Base-by-base conservation (phyloP, 176 grass and related monocot genomes). In the Triticum timopheevii region DNA sequence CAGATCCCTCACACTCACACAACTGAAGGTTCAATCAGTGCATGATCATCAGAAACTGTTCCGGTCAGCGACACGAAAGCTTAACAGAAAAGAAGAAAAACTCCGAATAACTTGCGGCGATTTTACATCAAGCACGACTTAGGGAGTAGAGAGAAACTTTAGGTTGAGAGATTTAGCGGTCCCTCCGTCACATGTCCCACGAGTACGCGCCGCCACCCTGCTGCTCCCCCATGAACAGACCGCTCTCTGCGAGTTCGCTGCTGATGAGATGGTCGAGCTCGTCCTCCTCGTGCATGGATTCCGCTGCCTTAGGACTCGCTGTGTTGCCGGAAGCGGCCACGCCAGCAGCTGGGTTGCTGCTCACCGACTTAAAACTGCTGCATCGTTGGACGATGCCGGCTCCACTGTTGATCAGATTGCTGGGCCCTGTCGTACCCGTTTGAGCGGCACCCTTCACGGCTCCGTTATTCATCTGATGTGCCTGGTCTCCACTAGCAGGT, bases 281-380 rank as follows among this genome's bases (percentile, higher is more conserved):
- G 28, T 96, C 92, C 66, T 96, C 44, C 69, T 94, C 92, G 23
- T 80, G 71, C 61, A 96, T 45, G 50, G 93, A 76, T 4, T 93
- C 96, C 10, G 79, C 96, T 8, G 71, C 34, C 78, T 87, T 98
- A 11, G 87, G 85, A 39, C 68, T 64, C 22, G 7, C 23, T 7
- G 36, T 38, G 71, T 88, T 92, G 61, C 70, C 88, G 7, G 74
- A 80, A 79, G 61, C 78, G 27, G 82, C 86, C 50, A 6, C 5
- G 7, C 34, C 6, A n/a, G 44, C 23, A 92, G 76, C 86, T 33
- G 86, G 90, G 79, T 87, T 93, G 89, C 97, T 94, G 59, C 85
- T 88, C 40, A 94, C 92, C 12, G 97, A 99, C 78, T 94, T 99
- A 83, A 99, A 96, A 79, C 94, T 92, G 79, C 84, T 93, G 50